phyloP scores from a whole-genome alignment of 208 protist genomes.

The Trypanosomatidae sp. region DNA sequence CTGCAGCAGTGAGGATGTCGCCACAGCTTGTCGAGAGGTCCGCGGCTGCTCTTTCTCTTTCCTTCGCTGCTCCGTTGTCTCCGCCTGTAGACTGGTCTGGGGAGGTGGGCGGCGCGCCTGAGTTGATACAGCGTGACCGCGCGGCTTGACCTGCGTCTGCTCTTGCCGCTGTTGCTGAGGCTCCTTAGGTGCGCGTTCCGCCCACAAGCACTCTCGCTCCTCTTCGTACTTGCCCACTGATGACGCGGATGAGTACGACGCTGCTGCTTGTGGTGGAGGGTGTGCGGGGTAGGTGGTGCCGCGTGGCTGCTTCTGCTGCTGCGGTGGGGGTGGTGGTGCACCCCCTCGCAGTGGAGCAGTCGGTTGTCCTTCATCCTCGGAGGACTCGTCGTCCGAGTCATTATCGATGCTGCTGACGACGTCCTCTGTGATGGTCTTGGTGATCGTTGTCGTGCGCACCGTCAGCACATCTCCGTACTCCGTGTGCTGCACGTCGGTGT shows the following conservation, averaged over 20 bases:
- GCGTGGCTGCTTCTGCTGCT: slow-evolving; percentile 18
- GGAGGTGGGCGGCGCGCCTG: slow-evolving; percentile 3
- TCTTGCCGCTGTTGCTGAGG: slow-evolving; percentile 2
- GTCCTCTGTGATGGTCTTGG: slow-evolving; percentile 69
- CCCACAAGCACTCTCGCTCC: neutral
- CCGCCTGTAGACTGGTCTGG: neutral
- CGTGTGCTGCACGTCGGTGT: slow-evolving; percentile 65
- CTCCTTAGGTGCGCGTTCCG: neutral
- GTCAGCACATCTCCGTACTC: slow-evolving; percentile 67
- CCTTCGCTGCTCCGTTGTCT: neutral
- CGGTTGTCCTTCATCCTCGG: slow-evolving; percentile 31
- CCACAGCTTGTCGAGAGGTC: neutral
- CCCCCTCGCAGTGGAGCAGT: neutral
- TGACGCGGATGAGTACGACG: neutral
- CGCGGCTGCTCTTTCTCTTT: neutral
- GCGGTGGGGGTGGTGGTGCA: neutral
- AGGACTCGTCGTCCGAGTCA: slow-evolving; percentile 21
- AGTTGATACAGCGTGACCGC: neutral
- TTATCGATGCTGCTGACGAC: slow-evolving; percentile 31
- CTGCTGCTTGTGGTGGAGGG: slow-evolving; percentile 3
- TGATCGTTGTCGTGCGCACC: slow-evolving; percentile 68
- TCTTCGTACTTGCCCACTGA: neutral
- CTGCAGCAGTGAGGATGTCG: neutral
- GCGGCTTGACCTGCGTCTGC: slow-evolving; percentile 9
- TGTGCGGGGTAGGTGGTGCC: neutral